A percentile compares a stretch with the other conserved stretches of the same genome.
These are phyloP conservation scores for Pichia sporocuriosa DNA, from an alignment of 805 yeast genomes.

Conservation along the genomic window DNA sequence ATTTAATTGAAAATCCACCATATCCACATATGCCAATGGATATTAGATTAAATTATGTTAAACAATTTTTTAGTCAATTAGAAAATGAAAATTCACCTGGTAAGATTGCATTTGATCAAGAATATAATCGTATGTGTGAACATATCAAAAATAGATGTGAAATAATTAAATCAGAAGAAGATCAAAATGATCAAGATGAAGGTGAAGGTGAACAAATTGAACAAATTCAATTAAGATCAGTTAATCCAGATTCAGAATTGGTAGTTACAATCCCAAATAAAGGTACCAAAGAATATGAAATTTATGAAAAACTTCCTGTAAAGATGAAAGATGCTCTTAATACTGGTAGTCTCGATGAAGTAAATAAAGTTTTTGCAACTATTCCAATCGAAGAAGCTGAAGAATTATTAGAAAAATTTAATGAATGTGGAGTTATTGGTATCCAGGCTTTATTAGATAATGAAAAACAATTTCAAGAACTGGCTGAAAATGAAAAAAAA, in stretches of 20 bases:
- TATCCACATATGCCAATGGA: constrained; percentile 14
- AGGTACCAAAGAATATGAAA: constrained; percentile 43
- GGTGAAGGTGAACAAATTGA: constrained; percentile 56
- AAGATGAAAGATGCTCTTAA: constrained; percentile 71
- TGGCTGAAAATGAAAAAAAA: constrained; percentile 35
- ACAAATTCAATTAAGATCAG: constrained; percentile 78
- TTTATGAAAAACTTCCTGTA: constrained; percentile 51
- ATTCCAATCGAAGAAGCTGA: constrained; percentile 79
- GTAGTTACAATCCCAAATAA: constrained; percentile 62
- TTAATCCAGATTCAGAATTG: constrained; percentile 77
- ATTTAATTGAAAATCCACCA: constrained; percentile 18
- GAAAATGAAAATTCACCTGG: constrained; percentile 54
- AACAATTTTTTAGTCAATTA: constrained; percentile 55
- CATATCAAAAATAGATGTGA: constrained; percentile 77
- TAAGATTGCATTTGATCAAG: constrained; percentile 58
- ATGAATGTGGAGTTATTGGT: constrained; percentile 77
- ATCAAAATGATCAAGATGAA: constrained; percentile 29
- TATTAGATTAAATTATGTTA: constrained; percentile 12
- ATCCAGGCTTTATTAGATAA: constrained; percentile 70
- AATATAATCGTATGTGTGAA: constrained; percentile 62
- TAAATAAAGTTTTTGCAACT: constrained; percentile 73
- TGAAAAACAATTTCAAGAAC: constrained; percentile 56
- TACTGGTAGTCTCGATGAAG: constrained; percentile 64
- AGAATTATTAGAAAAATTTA: constrained; percentile 59
- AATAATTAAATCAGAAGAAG: constrained; percentile 47